phyloP scores from a whole-genome alignment of 345 rosid genomes.

The Erodium maritimum region DNA sequence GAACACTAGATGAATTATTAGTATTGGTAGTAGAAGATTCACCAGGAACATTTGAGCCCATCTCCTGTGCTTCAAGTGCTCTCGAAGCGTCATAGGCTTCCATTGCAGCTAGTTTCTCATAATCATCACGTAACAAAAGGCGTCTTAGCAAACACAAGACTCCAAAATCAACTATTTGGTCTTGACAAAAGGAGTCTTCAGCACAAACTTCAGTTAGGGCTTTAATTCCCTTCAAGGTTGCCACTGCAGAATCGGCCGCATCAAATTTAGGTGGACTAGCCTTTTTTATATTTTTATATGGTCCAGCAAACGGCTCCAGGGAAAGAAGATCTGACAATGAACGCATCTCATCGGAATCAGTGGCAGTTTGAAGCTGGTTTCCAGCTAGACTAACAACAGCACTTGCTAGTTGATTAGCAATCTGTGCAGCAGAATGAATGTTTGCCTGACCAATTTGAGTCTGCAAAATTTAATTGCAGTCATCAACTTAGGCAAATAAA shows the following conservation, averaged over 20 bases:
- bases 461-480: conserved; percentile 43
- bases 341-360: conserved; percentile 40
- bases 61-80: conserved; percentile 46
- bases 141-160: no score
- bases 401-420: no score
- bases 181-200: no score
- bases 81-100: conserved; percentile 97
- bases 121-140: conserved; percentile 81
- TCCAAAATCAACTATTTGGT: no score
- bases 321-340: conserved; percentile 72
- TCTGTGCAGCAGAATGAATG: no score
- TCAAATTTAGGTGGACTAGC: no score
- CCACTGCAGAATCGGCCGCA: conserved; percentile 81
- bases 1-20: conserved; percentile 47
- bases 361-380: conserved; percentile 23
- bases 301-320: no score
- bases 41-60: conserved; percentile 24
- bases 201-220: no score
- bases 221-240: no score
- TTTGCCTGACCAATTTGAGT: conserved; percentile 72
- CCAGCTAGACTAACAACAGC: no score
- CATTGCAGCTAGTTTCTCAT: conserved; percentile 76
- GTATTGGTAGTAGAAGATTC: conserved; percentile 31
- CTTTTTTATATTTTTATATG: no score
- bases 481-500: no score